These are phyloP conservation scores for Fragilariopsis cylindrus DNA, from an alignment of 108 stramenopile genomes.

Conservation along the genomic window DNA sequence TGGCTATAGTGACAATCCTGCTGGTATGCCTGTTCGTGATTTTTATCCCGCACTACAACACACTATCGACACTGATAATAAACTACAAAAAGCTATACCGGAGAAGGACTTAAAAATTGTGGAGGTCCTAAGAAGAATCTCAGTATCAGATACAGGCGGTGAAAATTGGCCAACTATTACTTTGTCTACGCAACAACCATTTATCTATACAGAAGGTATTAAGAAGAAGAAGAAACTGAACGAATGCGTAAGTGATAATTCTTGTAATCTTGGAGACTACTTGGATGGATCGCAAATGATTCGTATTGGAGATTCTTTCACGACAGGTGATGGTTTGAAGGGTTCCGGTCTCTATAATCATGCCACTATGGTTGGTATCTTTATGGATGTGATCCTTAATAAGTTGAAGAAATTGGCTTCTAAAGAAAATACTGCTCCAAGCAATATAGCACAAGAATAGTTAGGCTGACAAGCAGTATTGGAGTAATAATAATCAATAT, in stretches of 20 bases:
- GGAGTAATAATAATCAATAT: too few species aligned
- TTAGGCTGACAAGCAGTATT: too few species aligned
- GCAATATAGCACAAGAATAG: too few species aligned
- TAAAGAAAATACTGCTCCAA: too few species aligned
- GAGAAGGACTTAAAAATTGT: neutral
- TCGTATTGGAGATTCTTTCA: constrained; percentile 22
- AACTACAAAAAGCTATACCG: too few species aligned
- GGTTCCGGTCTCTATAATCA: neutral
- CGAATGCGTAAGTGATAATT: neutral
- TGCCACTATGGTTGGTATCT: constrained; percentile 1
- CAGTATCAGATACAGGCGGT: neutral
- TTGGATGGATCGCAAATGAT: constrained; percentile 12
- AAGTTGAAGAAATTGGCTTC: neutral
- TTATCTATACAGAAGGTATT: constrained; percentile 12
- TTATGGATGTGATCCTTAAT: neutral
- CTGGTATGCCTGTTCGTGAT: constrained; percentile 19
- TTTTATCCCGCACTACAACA: neutral
- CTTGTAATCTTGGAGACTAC: neutral
- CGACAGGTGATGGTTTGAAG: constrained; percentile 10
- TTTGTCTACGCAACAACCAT: constrained; percentile 13
- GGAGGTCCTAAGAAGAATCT: neutral
- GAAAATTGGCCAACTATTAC: constrained; percentile 3
- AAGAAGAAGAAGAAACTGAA: constrained; percentile 1
- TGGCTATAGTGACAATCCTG: constrained; percentile 5
- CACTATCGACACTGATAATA: too few species aligned